Conservation (phyloP, 768 basidiomycete species). For the Pleurotus tuoliensis region DNA sequence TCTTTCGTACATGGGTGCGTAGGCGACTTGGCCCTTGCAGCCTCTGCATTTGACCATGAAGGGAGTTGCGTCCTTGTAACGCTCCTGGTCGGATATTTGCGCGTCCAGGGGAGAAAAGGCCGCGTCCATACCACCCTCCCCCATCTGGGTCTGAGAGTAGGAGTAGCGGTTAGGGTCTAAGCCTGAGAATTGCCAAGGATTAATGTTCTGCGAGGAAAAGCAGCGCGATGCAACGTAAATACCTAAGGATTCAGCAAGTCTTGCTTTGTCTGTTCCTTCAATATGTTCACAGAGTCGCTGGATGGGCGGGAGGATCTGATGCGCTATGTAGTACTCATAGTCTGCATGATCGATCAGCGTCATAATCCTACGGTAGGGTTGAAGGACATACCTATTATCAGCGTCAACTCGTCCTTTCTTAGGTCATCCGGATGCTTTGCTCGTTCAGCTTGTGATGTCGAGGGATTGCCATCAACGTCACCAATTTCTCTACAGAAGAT, state of each 20-base stretch:
- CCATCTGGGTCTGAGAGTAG: slow-evolving; percentile 14
- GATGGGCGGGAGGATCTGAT: slow-evolving; percentile 92
- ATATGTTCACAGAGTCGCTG: slow-evolving; percentile 95
- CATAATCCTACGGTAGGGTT: background rate
- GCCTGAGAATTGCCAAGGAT: slow-evolving; percentile 30
- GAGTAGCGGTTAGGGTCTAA: slow-evolving; percentile 57
- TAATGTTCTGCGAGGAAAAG: background rate
- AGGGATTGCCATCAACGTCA: slow-evolving; percentile 67
- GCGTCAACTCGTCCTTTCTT: slow-evolving; percentile 56
- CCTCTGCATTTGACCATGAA: slow-evolving; percentile 74
- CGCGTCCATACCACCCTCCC: slow-evolving; percentile 49
- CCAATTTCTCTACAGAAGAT: slow-evolving; percentile 66
- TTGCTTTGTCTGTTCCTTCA: slow-evolving; percentile 88
- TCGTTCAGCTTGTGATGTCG: slow-evolving; percentile 79
- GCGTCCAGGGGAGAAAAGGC: slow-evolving; percentile 82
- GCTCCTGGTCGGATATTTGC: slow-evolving; percentile 81
- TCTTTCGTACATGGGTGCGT: slow-evolving; percentile 55
- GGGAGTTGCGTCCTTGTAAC: slow-evolving; percentile 73
- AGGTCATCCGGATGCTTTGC: slow-evolving; percentile 95
- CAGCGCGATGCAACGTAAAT: background rate
- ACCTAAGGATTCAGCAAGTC: slow-evolving; percentile 96
- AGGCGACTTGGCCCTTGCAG: slow-evolving; percentile 60
- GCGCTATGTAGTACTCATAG: slow-evolving; percentile 85
- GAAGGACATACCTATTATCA: slow-evolving; percentile 64
- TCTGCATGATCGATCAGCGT: slow-evolving; percentile 41